A percentile compares a stretch with the other conserved stretches of the same genome.
phyloP scores from a whole-genome alignment of 2,329 filamentous ascomycete genomes.

The Seiridium unicorne region DNA sequence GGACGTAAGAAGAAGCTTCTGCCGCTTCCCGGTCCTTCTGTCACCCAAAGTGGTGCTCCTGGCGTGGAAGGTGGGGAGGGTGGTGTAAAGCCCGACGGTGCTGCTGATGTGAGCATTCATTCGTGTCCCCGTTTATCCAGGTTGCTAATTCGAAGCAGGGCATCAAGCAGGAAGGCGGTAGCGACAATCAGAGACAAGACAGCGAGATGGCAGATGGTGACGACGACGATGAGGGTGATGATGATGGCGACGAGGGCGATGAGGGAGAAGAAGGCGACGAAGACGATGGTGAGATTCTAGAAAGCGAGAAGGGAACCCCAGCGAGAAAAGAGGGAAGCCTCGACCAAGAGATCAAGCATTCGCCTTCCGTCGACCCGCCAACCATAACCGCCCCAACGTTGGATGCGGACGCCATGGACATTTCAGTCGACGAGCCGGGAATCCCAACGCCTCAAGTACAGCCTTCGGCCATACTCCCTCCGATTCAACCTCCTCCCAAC shows the following conservation, averaged over 20 bases:
- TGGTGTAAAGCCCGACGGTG: slow-evolving; percentile 35
- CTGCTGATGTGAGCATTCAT: slow-evolving; percentile 34
- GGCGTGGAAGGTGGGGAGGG: slow-evolving; percentile 37
- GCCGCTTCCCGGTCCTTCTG: slow-evolving; percentile 31
- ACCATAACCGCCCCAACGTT: slow-evolving; percentile 11
- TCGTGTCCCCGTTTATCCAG: slow-evolving; percentile 11
- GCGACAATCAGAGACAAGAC: slow-evolving; percentile 44
- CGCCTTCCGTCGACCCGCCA: slow-evolving; percentile 24
- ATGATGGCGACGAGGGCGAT: slow-evolving; percentile 45
- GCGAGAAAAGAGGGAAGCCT: slow-evolving; percentile 27
- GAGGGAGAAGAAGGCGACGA: slow-evolving; percentile 44
- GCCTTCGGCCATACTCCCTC: slow-evolving; percentile 30
- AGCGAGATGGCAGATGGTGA: slow-evolving; percentile 54
- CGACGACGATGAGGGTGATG: slow-evolving; percentile 46
- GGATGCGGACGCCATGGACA: slow-evolving; percentile 19
- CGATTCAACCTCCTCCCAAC: slow-evolving; percentile 22
- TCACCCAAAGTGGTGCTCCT: slow-evolving; percentile 31
- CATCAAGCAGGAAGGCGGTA: slow-evolving; percentile 41
- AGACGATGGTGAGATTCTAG: slow-evolving; percentile 38
- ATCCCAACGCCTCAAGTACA: slow-evolving; percentile 7
- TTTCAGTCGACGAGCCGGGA: slow-evolving; percentile 13
- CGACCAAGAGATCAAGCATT: slow-evolving; percentile 29
- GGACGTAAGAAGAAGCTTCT: slow-evolving; percentile 71
- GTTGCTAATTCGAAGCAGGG: slow-evolving; percentile 24
- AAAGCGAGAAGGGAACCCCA: slow-evolving; percentile 41